Evolutionary conservation across 2,329 filamentous ascomycete genomes (phyloP).

Genomic region (Aspergillus caelatus): DNA sequence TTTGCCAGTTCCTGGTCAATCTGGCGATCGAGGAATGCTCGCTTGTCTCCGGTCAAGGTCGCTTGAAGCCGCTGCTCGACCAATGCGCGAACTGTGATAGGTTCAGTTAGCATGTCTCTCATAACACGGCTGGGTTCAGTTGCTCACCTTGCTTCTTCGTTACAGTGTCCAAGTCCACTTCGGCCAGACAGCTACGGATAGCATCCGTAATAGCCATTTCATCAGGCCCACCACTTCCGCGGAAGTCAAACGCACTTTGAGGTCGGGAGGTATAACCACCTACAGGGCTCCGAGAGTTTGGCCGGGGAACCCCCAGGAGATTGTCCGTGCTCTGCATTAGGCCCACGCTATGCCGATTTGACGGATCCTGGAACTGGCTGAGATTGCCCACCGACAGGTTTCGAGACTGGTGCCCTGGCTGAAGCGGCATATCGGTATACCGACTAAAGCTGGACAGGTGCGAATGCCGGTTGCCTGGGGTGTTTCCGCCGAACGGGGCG

Average conservation of each 20-base stretch:
- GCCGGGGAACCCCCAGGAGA: constrained; percentile 41
- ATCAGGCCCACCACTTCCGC: constrained; percentile 65
- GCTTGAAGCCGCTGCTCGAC: constrained; percentile 93
- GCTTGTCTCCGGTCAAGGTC: constrained; percentile 81
- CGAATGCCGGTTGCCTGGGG: constrained; percentile 60
- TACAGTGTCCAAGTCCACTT: constrained; percentile 93
- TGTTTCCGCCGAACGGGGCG: constrained; percentile 65
- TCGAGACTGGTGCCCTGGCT: constrained; percentile 46
- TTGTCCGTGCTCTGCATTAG: constrained; percentile 51
- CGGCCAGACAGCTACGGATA: constrained; percentile 77
- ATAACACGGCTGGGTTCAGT: neutral
- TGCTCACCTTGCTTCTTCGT: constrained; percentile 87
- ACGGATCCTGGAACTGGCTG: constrained; percentile 46
- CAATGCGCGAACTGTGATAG: constrained; percentile 67
- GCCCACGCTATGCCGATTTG: constrained; percentile 47
- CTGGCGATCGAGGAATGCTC: constrained; percentile 85
- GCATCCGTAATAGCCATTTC: constrained; percentile 81
- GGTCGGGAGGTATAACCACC: constrained; percentile 52
- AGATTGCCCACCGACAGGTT: constrained; percentile 64
- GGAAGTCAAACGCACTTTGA: constrained; percentile 61
- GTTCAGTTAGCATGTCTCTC: constrained; percentile 3
- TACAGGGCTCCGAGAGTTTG: constrained; percentile 53
- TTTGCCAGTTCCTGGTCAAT: constrained; percentile 93
- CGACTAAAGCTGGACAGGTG: constrained; percentile 70
- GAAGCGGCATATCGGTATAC: constrained; percentile 64